These are phyloP conservation scores for Golubevia pallescens DNA, from an alignment of 1,284 basidiomycete species.

Conservation along the genomic window DNA sequence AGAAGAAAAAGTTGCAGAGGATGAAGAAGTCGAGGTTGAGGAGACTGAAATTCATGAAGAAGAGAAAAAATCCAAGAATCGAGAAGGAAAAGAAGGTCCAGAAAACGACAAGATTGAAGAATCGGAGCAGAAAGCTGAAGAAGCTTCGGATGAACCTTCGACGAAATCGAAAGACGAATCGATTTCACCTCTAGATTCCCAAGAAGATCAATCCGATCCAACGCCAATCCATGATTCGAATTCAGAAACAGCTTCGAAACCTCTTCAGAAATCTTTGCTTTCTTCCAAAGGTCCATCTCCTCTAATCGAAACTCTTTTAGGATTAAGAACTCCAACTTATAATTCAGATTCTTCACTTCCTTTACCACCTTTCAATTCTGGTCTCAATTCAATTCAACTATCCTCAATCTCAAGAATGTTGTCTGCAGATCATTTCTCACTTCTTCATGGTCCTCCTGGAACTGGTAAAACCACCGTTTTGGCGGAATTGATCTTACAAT, in stretches of 20 bases:
- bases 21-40: background rate
- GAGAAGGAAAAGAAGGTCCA: too few relatives aligned
- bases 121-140: too few relatives aligned
- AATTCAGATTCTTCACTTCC: constrained; percentile 2
- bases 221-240: background rate
- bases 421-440: constrained; percentile 37
- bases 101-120: too few relatives aligned
- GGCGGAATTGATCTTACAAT: constrained; percentile 56
- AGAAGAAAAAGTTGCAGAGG: background rate
- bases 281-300: constrained; percentile 4
- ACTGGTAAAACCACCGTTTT: constrained; percentile 60
- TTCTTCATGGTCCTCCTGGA: constrained; percentile 60
- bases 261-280: too few relatives aligned
- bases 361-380: constrained; percentile 31
- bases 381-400: constrained; percentile 44
- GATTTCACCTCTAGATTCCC: background rate
- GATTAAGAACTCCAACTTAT: constrained; percentile 19
- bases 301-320: constrained; percentile 21
- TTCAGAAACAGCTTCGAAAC: background rate
- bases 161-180: background rate
- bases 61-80: background rate
- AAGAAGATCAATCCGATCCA: background rate
- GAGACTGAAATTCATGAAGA: background rate
- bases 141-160: background rate
- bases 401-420: constrained; percentile 35